Evolutionary conservation across 139 green algal species (phyloP).

Genomic region (Auxenochlorella pyrenoidosa): DNA sequence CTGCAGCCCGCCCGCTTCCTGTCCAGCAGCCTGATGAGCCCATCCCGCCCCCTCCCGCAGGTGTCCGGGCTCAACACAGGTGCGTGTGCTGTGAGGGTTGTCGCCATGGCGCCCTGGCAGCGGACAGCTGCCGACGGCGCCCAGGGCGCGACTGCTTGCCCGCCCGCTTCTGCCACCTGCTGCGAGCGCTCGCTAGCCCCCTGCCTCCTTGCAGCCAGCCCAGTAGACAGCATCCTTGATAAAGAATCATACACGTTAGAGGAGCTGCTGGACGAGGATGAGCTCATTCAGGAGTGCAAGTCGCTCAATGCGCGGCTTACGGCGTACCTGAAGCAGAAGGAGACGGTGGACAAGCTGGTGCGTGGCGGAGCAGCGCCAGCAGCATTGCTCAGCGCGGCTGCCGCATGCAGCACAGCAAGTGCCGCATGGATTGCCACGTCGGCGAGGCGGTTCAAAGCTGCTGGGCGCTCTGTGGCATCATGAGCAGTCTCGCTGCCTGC

Average conservation of each 20-base stretch:
- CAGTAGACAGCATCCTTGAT: constrained; percentile 88
- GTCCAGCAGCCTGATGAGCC: not conserved
- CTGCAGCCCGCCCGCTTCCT: not conserved
- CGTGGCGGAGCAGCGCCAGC: not conserved
- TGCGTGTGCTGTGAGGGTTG: not conserved
- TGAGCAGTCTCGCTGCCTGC: not conserved
- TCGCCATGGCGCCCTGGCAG: not conserved
- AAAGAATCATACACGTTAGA: constrained; percentile 90
- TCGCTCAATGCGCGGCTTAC: constrained; percentile 88
- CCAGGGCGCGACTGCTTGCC: not conserved
- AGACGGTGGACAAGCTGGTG: constrained; percentile 82
- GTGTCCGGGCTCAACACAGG: constrained; percentile 51
- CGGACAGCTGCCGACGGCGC: not conserved
- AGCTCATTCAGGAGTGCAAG: constrained; percentile 96
- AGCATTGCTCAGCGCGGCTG: not conserved
- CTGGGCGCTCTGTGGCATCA: not conserved
- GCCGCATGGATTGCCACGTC: not conserved
- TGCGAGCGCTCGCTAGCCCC: not conserved
- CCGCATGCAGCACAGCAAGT: not conserved
- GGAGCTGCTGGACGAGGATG: constrained; percentile 95
- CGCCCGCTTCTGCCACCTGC: not conserved
- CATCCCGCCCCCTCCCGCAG: constrained; percentile 23
- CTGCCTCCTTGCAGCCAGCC: constrained; percentile 40
- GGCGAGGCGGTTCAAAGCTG: not conserved
- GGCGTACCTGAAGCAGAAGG: constrained; percentile 77